Evolutionary conservation across 2,329 filamentous ascomycete species (phyloP), one percentile per base, ranked within the genome.

Genomic region (Dryadomyces quercivorus): DNA sequence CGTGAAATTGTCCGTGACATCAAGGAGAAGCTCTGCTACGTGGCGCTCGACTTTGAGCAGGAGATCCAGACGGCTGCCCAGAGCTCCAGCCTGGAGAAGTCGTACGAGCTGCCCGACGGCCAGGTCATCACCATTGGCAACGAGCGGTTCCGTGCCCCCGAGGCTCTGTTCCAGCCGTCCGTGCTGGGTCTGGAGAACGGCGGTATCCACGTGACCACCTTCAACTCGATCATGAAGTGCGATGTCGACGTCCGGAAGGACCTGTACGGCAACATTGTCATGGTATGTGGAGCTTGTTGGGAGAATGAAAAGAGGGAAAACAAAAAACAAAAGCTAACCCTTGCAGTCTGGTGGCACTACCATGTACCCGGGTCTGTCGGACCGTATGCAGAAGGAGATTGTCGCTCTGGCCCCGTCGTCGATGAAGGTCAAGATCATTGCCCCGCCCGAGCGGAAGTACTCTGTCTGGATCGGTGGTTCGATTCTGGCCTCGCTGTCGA

Each of bases 171-270:
- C 91, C 89, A 96, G 82, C 93, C 93, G 71, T 93, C 87, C 64
- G 92, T 97, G 66, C 81, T 98, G 66, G 93, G 93, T 85, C 91
- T 96, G 69, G 93, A 98, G 80, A 90, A 85, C 75, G 92, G 92
- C 71, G 93, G 93, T 78, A 97, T 98, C 77, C 93, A 97, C 80
- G 91, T 95, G 72, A 97, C 92, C 72, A 97, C 93, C 68, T 97
- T 96, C 88, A 97, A 97, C 87, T 97, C 93, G 69, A 96, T 98
- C 86, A 97, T 97, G 90, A 98, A 98, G 88, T 97, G 93, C 76
- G 93, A 98, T 77, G 91, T 98, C 75, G 93, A 98, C 75, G 93
- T 98, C 77, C 88, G 93, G 81, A 97, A 97, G 86, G 93, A 97
- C 76, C 85, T 98, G 65, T 98, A 98, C 77, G 91, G 91, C 75